Base-by-base conservation (phyloP, 192 early-diverging fungal species). In the Globomyces pollinis-pini region DNA sequence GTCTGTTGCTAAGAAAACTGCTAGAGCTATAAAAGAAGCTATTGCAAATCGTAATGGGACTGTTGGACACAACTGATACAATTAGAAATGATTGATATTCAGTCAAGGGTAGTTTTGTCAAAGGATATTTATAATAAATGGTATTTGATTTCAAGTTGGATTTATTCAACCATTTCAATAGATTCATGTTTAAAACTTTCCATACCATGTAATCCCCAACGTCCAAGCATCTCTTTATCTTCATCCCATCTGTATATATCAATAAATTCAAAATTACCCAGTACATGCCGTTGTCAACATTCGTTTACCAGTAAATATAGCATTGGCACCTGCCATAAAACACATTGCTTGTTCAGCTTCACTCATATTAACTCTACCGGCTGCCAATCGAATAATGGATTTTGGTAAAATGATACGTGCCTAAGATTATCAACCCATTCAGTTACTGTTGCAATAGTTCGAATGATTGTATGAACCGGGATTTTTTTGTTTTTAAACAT, bases 301-400 rank as follows among this genome's bases (percentile, higher is more conserved):
- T 64, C 83, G 86, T 64, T 90, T 86, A 61, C 88, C 88, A 28
- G 88, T 90, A 54, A 90, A 90, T 61, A 90, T 86, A 16, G 82
- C 84, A 75, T 90, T 90, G 61, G 88, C 88, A 53, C 88, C 88
- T 12, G 86, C 80, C 77, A 87, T 79, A 68, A 90, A 90, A 63
- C 86, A 88, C 59, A 90, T 50, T 13, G 84, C 78, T 55, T 83
- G 84, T n/a, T 52, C 18, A 38, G 15, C 18, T 24, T 49, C 57
- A 50, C 28, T 32, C 34, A 44, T 15, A 8, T 24, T 21, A 23
- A 21, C 15, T 44, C 39, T 26, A 11, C 34, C 38, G 45, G 38
- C 43, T 16, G 57, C 42, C n/a, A 39, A 20, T 18, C 29, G 31
- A 39, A 32, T 39, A 16, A 88, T 90, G 15, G 85, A 76, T 52